Percentiles rank a stretch among this genome's conserved stretches.
Conservation (phyloP, 2,329 filamentous ascomycete species). For the Escovopsis sp. region DNA sequence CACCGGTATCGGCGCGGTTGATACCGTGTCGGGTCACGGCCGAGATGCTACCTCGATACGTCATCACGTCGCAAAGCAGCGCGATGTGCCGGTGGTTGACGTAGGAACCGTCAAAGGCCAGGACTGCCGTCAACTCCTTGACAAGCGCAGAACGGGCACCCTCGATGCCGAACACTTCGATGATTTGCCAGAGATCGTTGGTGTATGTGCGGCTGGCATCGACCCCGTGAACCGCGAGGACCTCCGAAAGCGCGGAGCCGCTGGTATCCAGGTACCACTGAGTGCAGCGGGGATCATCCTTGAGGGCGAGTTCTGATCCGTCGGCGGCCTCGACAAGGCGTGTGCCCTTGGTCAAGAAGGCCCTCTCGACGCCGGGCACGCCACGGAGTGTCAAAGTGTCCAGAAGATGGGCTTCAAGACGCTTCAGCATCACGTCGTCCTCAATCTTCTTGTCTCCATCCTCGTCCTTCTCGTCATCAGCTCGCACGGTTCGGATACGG, state of each 20-base stretch:
- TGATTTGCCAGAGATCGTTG: conserved; percentile 90
- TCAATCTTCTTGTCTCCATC: conserved; percentile 48
- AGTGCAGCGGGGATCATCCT: conserved; percentile 59
- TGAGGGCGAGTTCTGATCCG: conserved; percentile 60
- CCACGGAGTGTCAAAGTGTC: conserved; percentile 85
- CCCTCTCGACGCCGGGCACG: conserved; percentile 75
- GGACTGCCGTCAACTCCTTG: conserved; percentile 75
- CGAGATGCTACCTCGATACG: conserved; percentile 82
- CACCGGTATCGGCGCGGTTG: conserved; percentile 94
- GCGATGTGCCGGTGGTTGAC: conserved; percentile 98
- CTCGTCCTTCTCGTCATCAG: conserved; percentile 59
- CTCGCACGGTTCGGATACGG: conserved; percentile 67
- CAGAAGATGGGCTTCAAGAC: conserved; percentile 79
- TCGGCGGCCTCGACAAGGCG: conserved; percentile 52
- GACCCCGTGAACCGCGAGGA: conserved; percentile 76
- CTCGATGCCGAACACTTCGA: conserved; percentile 92
- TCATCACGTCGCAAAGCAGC: conserved; percentile 94
- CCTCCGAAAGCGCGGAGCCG: conserved; percentile 72
- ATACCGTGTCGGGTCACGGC: conserved; percentile 97
- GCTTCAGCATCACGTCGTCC: conserved; percentile 86
- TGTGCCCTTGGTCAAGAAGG: conserved; percentile 77
- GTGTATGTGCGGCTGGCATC: conserved; percentile 77
- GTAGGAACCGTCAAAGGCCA: conserved; percentile 98
- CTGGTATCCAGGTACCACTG: conserved; percentile 96
- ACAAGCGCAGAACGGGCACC: conserved; percentile 78